Base-by-base conservation (phyloP, 2,329 filamentous ascomycete species). In the Cercospora janseana region DNA sequence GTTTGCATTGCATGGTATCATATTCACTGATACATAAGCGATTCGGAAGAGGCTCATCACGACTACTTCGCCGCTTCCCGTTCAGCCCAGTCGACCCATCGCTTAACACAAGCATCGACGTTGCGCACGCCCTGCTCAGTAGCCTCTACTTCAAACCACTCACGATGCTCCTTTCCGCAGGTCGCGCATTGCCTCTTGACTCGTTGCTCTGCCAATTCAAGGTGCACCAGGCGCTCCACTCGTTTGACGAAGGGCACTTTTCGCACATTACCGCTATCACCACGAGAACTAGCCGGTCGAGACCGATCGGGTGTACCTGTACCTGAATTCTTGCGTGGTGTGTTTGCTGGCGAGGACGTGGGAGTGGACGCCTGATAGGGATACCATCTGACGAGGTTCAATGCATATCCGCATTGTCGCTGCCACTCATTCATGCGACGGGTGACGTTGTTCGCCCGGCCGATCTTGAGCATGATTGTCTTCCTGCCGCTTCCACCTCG, bases 101-200 rank as follows among this genome's bases (percentile, higher is more conserved):
- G 74, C 64, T 84, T 81, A 31, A 95, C 83, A 52, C 90, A 81
- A 58, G 87, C 82, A 70, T 88, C 84, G 7, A 88, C 80, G 20
- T 65, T 77, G 53, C 77, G 80, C 3, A 97, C 77, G 0, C 85
- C 87, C 21, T 84, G 78, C 57, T 83, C 79, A 16, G 75, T 84
- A 0, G 88, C 87, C 55, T 88, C 82, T 1, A 96, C 83, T 71
- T 94, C 87, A 67, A 98, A 98, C 92, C 92, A 98, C 72, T 98
- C 93, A 45, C 85, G 77, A 69, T 98, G 93, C 61, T 89, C 85
- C 63, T 83, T 84, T 2, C 90, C 90, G 65, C 93, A 98, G 1
- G 82, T 79, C 4, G 76, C 75, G 63, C 93, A 98, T 45, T 80
- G 79, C 13, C 67, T 82, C 70, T 77, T 82, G 51, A 72, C 83